Evolutionary conservation across 2,329 filamentous ascomycete genomes (phyloP), one percentile per base, ranked within the genome.

Genomic region (Pseudogymnoascus pannorum): DNA sequence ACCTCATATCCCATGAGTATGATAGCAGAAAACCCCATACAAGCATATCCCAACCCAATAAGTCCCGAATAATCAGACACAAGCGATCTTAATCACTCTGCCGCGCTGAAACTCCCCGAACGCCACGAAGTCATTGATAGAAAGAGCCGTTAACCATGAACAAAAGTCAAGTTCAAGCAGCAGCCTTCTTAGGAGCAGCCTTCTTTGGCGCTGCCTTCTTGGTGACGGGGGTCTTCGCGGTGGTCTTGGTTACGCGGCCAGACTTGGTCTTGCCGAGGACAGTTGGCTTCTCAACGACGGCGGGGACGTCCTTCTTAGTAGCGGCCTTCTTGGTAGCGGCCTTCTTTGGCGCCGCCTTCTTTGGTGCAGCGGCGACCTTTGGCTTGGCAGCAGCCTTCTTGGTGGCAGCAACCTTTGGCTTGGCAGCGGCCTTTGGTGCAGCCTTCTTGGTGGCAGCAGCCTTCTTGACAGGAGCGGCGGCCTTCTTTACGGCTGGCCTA

Each of bases 181-280:
- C 58, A 18, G 65, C 48, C 63, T 72, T 73, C 70, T 72, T 73
- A 2, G 71, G 63, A 38, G 62, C 63, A 2, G 40, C 9, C 69
- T 76, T 77, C 29, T 74, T 65, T 14, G 73, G 65, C 14, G 74
- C 72, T 67, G 75, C 76, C 73, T 81, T 82, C 64, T 77, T 74
- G 57, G 79, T 78, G 44, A 77, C 74, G 36, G 75, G 74, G 44
- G 75, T 73, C 66, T 70, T 70, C 4, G 87, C 87, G 69, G 82
- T 86, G 67, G 88, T 72, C 57, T 89, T 89, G 71, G 83, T 87
- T 67, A 89, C 84, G 64, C 87, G 85, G 48, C 87, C 87, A 38
- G 86, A 87, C 79, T 88, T 89, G 73, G 87, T 89, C 80, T 86
- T 89, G 71, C 80, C 78, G 35, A 87, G 75, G 33, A 87, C 81